Base-by-base conservation (phyloP, 139 green algal species). In the Gonium pectorale region DNA sequence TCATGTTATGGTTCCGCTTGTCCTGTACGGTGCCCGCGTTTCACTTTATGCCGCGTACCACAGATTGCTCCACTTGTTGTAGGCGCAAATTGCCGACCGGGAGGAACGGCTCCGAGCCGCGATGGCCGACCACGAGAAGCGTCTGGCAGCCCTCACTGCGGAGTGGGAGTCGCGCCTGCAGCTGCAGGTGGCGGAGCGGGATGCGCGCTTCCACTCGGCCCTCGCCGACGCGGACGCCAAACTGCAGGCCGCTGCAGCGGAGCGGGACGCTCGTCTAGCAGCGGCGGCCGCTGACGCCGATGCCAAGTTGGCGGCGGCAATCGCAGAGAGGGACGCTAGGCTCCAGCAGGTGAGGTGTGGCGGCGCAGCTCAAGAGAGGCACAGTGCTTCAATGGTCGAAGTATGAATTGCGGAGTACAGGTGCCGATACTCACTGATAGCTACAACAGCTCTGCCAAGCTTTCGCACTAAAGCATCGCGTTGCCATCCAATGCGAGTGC, bases 151-250 rank as follows among this genome's bases (percentile, higher is more conserved):
- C 3, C 41, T 74, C 43, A 21, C 60, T 0, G 3, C 31, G 2
- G 77, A 83, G 77, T 83, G 77, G 77, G 77, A 83, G 60, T 7
- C 31, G 6, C 43, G 63, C 31, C 41, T 83, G 60, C n/a, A n/a
- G 5, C 1, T 38, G 43, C 62, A 66, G 77, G 77, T 72, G n/a
- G 37, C 41, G 38, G 54, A 81, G 74, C 74, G 54, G 2, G 74
- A 81, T 1, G 54, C 74, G 2, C 73, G 54, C 5, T 8, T 68
- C 54, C 52, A 54, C 37, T 17, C 52, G 37, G 38, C 54, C 52
- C 37, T 68, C 5, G 5, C 49, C 22, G 73, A 81, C 31, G 73
- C 54, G 54, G 73, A 68, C 22, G 73, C 73, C 38, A 38, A 29
- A 22, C 43, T 74, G 77, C 77, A 73, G 31, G 77, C 44, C 17